Conservation (phyloP, 2,329 filamentous ascomycete species). For the Pezicula neosporulosa region DNA sequence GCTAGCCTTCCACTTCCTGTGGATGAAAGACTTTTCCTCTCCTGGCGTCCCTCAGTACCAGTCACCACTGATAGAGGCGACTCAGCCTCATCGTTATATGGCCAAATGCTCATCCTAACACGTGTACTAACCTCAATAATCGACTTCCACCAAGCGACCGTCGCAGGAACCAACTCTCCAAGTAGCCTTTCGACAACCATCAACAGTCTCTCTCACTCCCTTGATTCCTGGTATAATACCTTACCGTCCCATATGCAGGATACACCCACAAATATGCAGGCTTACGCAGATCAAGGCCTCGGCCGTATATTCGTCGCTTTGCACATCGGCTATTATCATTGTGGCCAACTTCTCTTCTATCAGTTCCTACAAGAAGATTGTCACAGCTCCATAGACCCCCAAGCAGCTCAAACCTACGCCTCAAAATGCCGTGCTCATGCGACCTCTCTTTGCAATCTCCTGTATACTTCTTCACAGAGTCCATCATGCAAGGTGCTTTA, state of each 20-base stretch:
- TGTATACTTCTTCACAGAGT: conserved; percentile 34
- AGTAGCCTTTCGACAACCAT: conserved; percentile 7
- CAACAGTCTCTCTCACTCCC: conserved; percentile 24
- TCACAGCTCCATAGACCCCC: conserved; percentile 7
- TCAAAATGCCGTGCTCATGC: conserved; percentile 37
- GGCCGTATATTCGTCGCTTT: conserved; percentile 41
- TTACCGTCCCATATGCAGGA: conserved; percentile 34
- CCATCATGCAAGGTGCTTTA: conserved; percentile 38
- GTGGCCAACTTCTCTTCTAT: conserved; percentile 43
- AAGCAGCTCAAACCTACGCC: conserved; percentile 26
- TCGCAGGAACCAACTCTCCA: conserved; percentile 18
- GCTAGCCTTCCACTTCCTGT: conserved; percentile 15
- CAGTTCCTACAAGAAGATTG: conserved; percentile 36
- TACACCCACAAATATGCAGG: conserved; percentile 34
- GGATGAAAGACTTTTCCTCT: conserved; percentile 11
- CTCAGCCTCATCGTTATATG: conserved; percentile 15
- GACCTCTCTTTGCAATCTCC: conserved; percentile 34
- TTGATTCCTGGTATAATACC: conserved; percentile 32
- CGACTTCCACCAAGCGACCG: conserved; percentile 32
- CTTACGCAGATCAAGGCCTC: conserved; percentile 33
- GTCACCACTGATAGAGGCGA: neutral
- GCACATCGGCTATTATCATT: conserved; percentile 44
- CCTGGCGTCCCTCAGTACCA: neutral
- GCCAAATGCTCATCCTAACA: conserved; percentile 36
- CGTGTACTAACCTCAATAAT: conserved; percentile 37